A percentile compares a stretch with the other conserved stretches of the same genome.
These are phyloP conservation scores for Olyra latifolia DNA, from an alignment of 176 grass and related monocot species.

Conservation along the genomic window DNA sequence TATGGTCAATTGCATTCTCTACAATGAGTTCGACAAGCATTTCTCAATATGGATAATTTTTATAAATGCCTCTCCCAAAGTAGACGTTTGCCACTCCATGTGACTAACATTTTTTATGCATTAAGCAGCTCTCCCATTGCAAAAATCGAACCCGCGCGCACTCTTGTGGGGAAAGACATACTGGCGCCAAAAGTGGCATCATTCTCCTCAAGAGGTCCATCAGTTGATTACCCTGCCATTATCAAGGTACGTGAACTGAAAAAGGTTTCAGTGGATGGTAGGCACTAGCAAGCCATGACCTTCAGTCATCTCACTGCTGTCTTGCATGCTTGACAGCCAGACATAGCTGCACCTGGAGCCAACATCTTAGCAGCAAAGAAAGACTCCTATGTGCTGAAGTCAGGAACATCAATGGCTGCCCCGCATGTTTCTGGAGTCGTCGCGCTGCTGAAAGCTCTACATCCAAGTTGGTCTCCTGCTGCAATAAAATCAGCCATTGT, in stretches of 20 bases:
- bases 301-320: neutral
- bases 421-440: constrained; percentile 25
- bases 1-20: neutral
- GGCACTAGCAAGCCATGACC: neutral
- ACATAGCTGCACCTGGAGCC: constrained; percentile 38
- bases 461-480: constrained; percentile 42
- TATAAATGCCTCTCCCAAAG: too few species aligned
- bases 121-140: constrained; percentile 6
- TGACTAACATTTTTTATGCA: neutral
- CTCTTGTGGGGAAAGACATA: neutral
- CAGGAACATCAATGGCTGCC: constrained; percentile 39
- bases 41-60: too few species aligned
- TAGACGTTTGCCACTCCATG: too few species aligned
- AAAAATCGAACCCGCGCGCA: constrained; percentile 32
- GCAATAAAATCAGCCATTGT: constrained; percentile 40
- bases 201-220: constrained; percentile 41
- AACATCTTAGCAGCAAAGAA: constrained; percentile 31
- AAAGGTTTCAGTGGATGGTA: neutral
- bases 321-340: neutral
- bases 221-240: neutral
- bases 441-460: constrained; percentile 24
- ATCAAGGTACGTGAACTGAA: constrained; percentile 14
- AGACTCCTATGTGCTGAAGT: neutral
- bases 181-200: constrained; percentile 8
- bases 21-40: neutral